Conservation (phyloP, 305 asterid species). For the Coffea humblotiana region DNA sequence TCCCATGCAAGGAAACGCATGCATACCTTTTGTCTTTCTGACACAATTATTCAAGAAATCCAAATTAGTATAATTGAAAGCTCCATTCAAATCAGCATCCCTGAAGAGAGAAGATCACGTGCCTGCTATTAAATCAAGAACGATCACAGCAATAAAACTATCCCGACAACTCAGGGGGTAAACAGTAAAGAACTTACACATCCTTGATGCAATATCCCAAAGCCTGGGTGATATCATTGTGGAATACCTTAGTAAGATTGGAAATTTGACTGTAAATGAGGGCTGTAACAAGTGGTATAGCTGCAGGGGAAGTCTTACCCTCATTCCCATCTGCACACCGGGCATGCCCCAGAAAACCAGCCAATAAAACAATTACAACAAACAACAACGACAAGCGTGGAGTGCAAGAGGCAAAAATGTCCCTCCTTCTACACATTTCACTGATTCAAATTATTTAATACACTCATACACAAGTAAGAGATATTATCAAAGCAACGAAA, state of each 20-base stretch:
- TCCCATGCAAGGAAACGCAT: not conserved
- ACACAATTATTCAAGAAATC: slow-evolving; percentile 82
- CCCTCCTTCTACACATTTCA: slow-evolving; percentile 82
- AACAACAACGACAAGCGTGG: slow-evolving; percentile 48
- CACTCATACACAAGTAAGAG: slow-evolving; percentile 28
- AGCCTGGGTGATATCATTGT: slow-evolving; percentile 51
- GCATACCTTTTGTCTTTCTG: slow-evolving; percentile 60
- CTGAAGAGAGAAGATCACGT: slow-evolving; percentile 41
- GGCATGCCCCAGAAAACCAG: slow-evolving; percentile 37
- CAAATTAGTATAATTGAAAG: slow-evolving; percentile 76
- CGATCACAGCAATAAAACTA: slow-evolving; percentile 8
- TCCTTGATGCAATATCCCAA: slow-evolving; percentile 77
- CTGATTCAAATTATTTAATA: slow-evolving; percentile 32
- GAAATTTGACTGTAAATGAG: slow-evolving; percentile 71
- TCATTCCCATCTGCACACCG: slow-evolving; percentile 59
- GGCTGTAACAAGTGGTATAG: slow-evolving; percentile 57
- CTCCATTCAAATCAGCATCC: slow-evolving; percentile 74
- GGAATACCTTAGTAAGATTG: slow-evolving; percentile 70
- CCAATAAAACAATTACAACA: slow-evolving; percentile 38
- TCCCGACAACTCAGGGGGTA: slow-evolving; percentile 12
- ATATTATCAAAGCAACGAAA: not conserved
- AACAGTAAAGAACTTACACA: slow-evolving; percentile 57
- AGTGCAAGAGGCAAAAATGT: slow-evolving; percentile 44
- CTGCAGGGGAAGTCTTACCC: slow-evolving; percentile 42
- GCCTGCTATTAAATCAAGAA: slow-evolving; percentile 12